Conservation (phyloP, 352 stramenopile species). For the Phytophthora meadii region DNA sequence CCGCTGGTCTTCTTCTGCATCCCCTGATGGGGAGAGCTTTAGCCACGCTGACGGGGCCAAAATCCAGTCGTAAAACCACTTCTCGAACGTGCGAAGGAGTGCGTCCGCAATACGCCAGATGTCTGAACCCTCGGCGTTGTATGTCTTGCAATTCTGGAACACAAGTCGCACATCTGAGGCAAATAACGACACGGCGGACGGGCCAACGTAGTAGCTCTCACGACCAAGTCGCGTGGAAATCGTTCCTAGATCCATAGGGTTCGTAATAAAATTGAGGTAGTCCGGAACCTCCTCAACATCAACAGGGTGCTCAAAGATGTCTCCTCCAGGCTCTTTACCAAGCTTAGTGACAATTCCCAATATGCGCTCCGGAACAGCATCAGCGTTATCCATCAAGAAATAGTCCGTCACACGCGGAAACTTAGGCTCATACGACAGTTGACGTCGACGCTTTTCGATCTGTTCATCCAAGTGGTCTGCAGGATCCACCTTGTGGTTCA, state of each 20-base stretch:
- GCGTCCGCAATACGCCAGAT: conserved; percentile 82
- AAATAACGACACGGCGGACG: conserved; percentile 77
- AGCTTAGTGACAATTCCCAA: conserved; percentile 83
- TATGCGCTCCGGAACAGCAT: conserved; percentile 75
- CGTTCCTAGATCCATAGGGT: conserved; percentile 90
- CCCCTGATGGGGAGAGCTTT: conserved; percentile 63
- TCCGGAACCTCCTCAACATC: conserved; percentile 83
- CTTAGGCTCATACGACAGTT: conserved; percentile 53
- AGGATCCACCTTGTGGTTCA: conserved; percentile 87
- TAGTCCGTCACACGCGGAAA: conserved; percentile 86
- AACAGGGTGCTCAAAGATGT: conserved; percentile 85
- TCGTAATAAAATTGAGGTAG: conserved; percentile 88
- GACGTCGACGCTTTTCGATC: conserved; percentile 73
- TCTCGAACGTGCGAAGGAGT: conserved; percentile 82
- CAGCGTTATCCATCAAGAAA: conserved; percentile 81
- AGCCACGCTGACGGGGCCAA: conserved; percentile 81
- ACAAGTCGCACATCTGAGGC: conserved; percentile 85
- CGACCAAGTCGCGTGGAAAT: conserved; percentile 71
- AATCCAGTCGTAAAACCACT: conserved; percentile 90
- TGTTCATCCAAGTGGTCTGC: conserved; percentile 84
- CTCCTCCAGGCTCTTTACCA: conserved; percentile 81
- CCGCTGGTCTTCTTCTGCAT: conserved; percentile 50
- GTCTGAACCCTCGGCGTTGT: conserved; percentile 83
- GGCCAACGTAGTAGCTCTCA: conserved; percentile 87
- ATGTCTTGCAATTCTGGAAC: conserved; percentile 89